Base-by-base conservation (phyloP, 2,329 filamentous ascomycete genomes). In the Sporothrix pallida region DNA sequence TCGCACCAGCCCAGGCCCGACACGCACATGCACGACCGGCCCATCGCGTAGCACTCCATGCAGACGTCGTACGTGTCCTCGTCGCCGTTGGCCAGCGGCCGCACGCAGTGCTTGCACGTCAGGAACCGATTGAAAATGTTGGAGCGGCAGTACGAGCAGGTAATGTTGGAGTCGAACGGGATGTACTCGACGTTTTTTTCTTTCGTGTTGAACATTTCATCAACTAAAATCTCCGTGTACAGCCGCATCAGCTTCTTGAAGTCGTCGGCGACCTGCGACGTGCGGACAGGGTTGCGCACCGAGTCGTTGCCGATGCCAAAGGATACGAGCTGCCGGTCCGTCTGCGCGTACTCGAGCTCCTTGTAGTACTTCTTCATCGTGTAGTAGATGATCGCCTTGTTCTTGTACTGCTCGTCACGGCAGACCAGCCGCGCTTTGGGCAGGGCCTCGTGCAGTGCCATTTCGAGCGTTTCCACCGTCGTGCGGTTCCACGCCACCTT, bases 1-100 rank as follows among this genome's bases (percentile, higher is more conserved):
- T 99, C 95, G 70, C 93, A 94, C 95, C 95, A 99, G 75, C 89
- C 90, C 12, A 97, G 87, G 12, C 90, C 90, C 3, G 95, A 97
- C 70, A 97, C 88, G 79, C 96, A 99, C 2, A 89, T 89, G 80
- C 96, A 99, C 63, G 95, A 97, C 70, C 96, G 90, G 26, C 96
- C 96, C 92, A 98, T 97, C n/a, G 91, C 92, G 79, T 97, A 99
- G 80, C 96, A 99, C 78, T 99, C 96, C 93, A 99, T 95, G 79
- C 96, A 99, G 26, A 99, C 87, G 80, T 99, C 96, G 80, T 98
- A 99, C 0, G 93, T 93, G 79, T 98, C 93, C 72, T 94, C 91
- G 17, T 87, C 89, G 46, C 90, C 92, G 74, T 88, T 87, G 12
- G 88, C 84, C 23, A 93, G 85, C 68, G 87, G 85, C 50, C 91